A percentile compares a stretch with the other conserved stretches of the same genome.
phyloP scores from a whole-genome alignment of 495 filamentous ascomycete genomes.

The Terfezia claveryi region DNA sequence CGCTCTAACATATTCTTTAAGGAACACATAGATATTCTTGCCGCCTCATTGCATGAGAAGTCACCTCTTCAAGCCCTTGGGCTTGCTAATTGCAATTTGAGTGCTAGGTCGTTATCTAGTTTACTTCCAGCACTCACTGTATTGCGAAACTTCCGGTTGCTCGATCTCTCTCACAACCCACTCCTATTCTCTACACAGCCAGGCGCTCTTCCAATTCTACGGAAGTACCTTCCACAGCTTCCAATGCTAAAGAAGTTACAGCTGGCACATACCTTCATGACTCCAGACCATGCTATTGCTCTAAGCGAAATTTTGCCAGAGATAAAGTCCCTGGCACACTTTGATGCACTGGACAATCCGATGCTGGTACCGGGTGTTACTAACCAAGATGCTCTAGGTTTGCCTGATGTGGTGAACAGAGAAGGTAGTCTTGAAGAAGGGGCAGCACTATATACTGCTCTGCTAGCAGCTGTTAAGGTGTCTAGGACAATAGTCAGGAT shows the following conservation, averaged over 20 bases:
- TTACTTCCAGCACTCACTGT: slow-evolving; percentile 53
- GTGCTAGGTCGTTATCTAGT: slow-evolving; percentile 42
- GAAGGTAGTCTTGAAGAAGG: slow-evolving; percentile 60
- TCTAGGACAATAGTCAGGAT: slow-evolving; percentile 67
- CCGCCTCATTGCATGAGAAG: slow-evolving; percentile 31
- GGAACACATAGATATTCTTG: slow-evolving; percentile 45
- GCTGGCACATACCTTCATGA: slow-evolving; percentile 66
- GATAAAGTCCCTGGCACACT: slow-evolving; percentile 55
- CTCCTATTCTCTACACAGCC: slow-evolving; percentile 52
- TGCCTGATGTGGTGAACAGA: slow-evolving; percentile 32
- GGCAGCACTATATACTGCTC: slow-evolving; percentile 75
- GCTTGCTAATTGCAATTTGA: slow-evolving; percentile 69
- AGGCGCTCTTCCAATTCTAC: slow-evolving; percentile 51
- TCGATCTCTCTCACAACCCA: slow-evolving; percentile 79
- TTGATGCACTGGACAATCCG: slow-evolving; percentile 73
- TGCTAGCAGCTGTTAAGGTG: slow-evolving; percentile 72
- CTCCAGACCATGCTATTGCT: slow-evolving; percentile 67
- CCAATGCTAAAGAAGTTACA: slow-evolving; percentile 65
- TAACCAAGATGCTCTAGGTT: neutral
- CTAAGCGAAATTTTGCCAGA: slow-evolving; percentile 80
- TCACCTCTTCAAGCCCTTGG: slow-evolving; percentile 59
- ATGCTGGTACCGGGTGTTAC: slow-evolving; percentile 33
- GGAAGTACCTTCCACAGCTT: slow-evolving; percentile 59
- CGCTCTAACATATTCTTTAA: slow-evolving; percentile 11
- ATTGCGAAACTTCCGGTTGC: slow-evolving; percentile 58